Evolutionary conservation across 192 early-diverging fungal species (phyloP), one percentile per base, ranked within the genome.

Genomic region (Umbelopsis isabellina): DNA sequence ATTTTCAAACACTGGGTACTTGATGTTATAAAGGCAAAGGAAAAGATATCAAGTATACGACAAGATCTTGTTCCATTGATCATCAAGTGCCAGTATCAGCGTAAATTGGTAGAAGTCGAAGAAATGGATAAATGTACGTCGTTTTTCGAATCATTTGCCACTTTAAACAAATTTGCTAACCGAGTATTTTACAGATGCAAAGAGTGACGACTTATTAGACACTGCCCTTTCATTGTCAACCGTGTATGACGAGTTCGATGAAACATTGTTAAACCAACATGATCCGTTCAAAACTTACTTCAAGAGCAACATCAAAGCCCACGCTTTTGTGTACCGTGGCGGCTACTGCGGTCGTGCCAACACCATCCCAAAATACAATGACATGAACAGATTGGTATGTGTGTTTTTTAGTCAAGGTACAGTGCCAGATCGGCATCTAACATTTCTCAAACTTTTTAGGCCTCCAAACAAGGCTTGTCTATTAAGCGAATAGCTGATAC

Each of bases 1-100:
- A 87, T 98, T 13, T 92, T 97, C 79, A 92, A 95, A 70, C 83
- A 85, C 37, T 99, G 98, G 98, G 90, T 99, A 2, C 76, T 97
- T 61, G 95, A 98, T 77, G 76, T 94, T 66, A 74, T 97, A 13
- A 79, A 76, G 15, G 79, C 83, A 74, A 83, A 92, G 75, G 85
- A 86, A 16, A 81, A 82, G 16, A 85, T 93, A 35, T 77, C 83
- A n/a, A 92, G 93, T 73, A 79, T 98, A 15, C 88, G 91, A 58
- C 83, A 90, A 65, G 93, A 97, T 70, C 81, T 98, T 33, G 79
- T 99, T 48, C 97, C 93, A 10, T 72, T 93, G 48, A 82, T 99
- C 72, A 86, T 98, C 48, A 89, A 92, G 67, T 89, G 88, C 23
- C 96, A 99, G 78, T 88, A 90, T 79, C 89, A 91, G 66, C 83